These are phyloP conservation scores for Alternaria brassicae DNA, from an alignment of 2,329 filamentous ascomycete species.

Conservation along the genomic window DNA sequence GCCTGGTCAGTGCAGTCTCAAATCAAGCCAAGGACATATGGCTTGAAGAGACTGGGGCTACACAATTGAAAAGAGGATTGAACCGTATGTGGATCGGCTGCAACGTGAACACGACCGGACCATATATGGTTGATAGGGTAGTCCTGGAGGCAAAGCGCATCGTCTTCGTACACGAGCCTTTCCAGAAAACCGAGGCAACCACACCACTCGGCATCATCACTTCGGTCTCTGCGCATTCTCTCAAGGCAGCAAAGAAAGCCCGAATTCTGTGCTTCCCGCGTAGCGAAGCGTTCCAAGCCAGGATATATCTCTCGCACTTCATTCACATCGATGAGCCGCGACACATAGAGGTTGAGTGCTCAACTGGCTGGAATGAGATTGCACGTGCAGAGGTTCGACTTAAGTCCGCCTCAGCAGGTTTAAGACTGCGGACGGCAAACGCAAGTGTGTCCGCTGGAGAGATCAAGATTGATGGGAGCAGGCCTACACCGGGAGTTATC, in stretches of 20 bases:
- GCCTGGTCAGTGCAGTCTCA: conserved; percentile 63
- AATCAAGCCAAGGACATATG: conserved; percentile 71
- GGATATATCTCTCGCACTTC: conserved; percentile 69
- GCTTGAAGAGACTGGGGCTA: conserved; percentile 60
- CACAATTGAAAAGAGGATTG: conserved; percentile 63
- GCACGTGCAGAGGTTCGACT: conserved; percentile 58
- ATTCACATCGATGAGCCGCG: conserved; percentile 83
- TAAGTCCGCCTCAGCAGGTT: conserved; percentile 66
- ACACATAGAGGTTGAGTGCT: conserved; percentile 75
- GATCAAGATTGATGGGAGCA: conserved; percentile 52
- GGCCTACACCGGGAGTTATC: conserved; percentile 56
- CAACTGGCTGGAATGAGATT: conserved; percentile 76
- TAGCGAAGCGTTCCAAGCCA: conserved; percentile 71
- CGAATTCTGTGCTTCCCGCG: conserved; percentile 78
- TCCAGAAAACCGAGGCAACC: conserved; percentile 58
- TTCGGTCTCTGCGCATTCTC: conserved; percentile 44
- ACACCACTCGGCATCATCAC: conserved; percentile 58
- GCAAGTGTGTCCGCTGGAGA: conserved; percentile 54
- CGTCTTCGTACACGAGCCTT: conserved; percentile 69
- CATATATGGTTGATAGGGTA: conserved; percentile 77
- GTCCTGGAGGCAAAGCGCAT: conserved; percentile 70
- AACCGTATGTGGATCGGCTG: conserved; percentile 61
- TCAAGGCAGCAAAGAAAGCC: conserved; percentile 54
- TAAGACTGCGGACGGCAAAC: conserved; percentile 64
- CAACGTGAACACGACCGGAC: conserved; percentile 69